Conservation (phyloP, 2,329 filamentous ascomycete genomes). For the Emergomyces orientalis region DNA sequence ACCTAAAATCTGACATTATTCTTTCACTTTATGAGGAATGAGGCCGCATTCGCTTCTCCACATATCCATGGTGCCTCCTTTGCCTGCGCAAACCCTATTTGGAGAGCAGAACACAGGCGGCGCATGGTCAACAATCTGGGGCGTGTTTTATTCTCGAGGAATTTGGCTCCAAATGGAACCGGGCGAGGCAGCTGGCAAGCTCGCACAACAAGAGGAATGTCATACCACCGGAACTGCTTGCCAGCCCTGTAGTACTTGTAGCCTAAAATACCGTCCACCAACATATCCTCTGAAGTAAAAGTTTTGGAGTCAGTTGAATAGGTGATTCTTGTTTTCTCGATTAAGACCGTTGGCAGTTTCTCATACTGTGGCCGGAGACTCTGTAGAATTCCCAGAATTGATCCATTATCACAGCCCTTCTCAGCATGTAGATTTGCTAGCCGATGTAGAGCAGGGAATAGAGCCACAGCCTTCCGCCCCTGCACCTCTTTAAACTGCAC, state of each 20-base stretch:
- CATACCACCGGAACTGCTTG: neutral
- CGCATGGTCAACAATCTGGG: neutral
- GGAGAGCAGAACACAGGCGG: neutral
- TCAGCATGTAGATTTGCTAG: neutral
- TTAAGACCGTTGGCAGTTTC: neutral
- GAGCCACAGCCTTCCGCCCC: neutral
- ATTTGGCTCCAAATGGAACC: neutral
- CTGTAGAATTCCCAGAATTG: neutral
- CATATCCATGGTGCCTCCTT: neutral
- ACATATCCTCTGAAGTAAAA: neutral
- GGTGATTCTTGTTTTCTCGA: neutral
- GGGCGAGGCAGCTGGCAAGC: neutral
- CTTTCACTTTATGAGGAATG: too few relatives aligned
- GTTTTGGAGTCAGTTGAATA: neutral
- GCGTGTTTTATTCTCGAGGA: neutral
- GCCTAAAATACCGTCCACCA: neutral
- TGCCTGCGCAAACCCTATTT: neutral
- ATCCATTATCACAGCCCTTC: neutral
- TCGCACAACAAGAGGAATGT: neutral
- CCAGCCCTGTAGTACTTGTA: neutral
- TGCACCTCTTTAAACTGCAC: neutral
- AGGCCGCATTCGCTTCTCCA: neutral
- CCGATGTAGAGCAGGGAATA: neutral
- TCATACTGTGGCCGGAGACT: neutral
- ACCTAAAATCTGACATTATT: too few relatives aligned